Evolutionary conservation across 1,139 yeast species (phyloP).

Genomic region (Zygoascus hellenicus): DNA sequence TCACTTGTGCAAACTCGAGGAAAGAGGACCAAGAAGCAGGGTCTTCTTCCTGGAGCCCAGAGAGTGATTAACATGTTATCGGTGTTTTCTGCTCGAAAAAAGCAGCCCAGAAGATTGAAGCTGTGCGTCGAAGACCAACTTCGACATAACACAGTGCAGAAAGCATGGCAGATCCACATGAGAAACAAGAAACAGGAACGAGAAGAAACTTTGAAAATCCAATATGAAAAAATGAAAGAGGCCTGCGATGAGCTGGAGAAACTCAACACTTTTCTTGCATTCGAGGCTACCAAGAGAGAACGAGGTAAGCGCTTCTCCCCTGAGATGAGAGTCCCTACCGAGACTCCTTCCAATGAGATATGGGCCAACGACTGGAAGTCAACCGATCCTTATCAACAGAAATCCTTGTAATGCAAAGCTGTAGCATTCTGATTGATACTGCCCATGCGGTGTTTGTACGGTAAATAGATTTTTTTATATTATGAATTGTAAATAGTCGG

Average conservation of each 20-base stretch:
- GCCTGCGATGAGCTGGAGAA: slow-evolving; percentile 71
- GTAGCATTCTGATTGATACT: too few relatives aligned
- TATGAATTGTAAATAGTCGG: not conserved
- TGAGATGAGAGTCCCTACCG: slow-evolving; percentile 84
- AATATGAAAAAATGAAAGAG: slow-evolving; percentile 57
- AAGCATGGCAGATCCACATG: slow-evolving; percentile 71
- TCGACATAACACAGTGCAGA: slow-evolving; percentile 76
- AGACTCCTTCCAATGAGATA: slow-evolving; percentile 76
- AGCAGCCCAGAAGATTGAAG: slow-evolving; percentile 76
- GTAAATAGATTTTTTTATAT: not conserved
- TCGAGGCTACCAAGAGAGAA: slow-evolving; percentile 48
- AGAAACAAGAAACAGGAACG: slow-evolving; percentile 42
- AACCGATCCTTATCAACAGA: slow-evolving; percentile 14
- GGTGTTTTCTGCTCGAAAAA: slow-evolving; percentile 78
- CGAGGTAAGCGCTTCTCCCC: slow-evolving; percentile 38
- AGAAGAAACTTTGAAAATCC: slow-evolving; percentile 48
- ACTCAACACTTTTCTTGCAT: slow-evolving; percentile 45
- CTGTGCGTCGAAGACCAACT: slow-evolving; percentile 75
- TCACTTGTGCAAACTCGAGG: slow-evolving; percentile 29
- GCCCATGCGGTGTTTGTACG: not conserved
- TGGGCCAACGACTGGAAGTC: slow-evolving; percentile 68
- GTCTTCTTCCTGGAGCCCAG: slow-evolving; percentile 55
- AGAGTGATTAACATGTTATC: slow-evolving; percentile 54
- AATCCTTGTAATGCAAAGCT: slow-evolving; percentile 6
- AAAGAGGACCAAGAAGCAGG: slow-evolving; percentile 39